These are phyloP conservation scores for Mycosarcoma maydis DNA, from an alignment of 1,284 basidiomycete genomes.

Conservation along the genomic window DNA sequence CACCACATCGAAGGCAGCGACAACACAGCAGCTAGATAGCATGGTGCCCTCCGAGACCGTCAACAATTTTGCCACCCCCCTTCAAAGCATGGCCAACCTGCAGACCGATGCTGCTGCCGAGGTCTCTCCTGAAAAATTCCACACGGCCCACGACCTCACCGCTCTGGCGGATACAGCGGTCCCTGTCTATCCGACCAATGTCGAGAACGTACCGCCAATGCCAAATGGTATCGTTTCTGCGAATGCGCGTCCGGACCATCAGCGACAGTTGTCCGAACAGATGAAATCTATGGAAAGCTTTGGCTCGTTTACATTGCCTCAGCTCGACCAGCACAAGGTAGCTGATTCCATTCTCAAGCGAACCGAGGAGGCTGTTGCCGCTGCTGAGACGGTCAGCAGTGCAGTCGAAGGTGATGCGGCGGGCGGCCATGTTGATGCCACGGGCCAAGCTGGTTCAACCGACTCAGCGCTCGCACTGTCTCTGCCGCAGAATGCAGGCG, in stretches of 20 bases:
- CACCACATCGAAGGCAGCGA: background rate
- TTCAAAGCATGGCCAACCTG: constrained; percentile 38
- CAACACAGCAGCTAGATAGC: background rate
- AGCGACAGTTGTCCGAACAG: constrained; percentile 24
- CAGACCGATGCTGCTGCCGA: constrained; percentile 16
- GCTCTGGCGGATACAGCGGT: constrained; percentile 23
- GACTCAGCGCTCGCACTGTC: background rate
- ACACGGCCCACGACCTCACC: constrained; percentile 44
- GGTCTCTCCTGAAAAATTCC: constrained; percentile 30
- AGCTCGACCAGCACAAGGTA: constrained; percentile 15
- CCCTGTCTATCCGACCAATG: constrained; percentile 22
- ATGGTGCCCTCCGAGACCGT: constrained; percentile 24
- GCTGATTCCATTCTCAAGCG: constrained; percentile 1
- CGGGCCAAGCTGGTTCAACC: background rate
- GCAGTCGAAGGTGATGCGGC: background rate
- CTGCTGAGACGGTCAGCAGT: background rate
- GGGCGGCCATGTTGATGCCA: background rate
- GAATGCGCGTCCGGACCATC: constrained; percentile 18
- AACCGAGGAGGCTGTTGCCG: background rate
- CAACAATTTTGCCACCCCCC: constrained; percentile 29
- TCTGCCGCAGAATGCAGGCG: background rate
- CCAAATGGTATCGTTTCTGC: constrained; percentile 1
- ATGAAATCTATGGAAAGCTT: constrained; percentile 24
- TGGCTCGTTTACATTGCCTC: constrained; percentile 19
- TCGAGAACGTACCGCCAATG: background rate